phyloP scores from a whole-genome alignment of 257 asterid species.

The Ligustrum vulgare region DNA sequence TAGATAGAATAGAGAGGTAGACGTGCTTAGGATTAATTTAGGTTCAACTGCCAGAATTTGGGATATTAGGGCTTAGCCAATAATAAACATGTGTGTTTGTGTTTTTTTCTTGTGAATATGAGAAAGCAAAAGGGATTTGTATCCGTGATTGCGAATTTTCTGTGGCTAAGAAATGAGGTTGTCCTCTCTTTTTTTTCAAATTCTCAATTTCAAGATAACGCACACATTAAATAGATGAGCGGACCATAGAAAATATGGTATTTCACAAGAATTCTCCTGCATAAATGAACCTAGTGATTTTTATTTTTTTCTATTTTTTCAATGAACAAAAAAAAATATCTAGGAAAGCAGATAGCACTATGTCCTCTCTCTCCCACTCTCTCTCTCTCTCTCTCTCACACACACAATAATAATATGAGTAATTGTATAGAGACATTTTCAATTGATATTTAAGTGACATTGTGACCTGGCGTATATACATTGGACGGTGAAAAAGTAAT shows the following conservation, averaged over 20 bases:
- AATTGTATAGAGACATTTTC: too few relatives aligned
- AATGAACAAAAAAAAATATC: too few relatives aligned
- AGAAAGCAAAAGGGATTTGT: neutral
- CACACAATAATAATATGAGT: too few relatives aligned
- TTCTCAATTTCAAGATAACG: neutral
- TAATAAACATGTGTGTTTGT: neutral
- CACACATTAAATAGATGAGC: neutral
- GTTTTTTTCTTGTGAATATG: neutral
- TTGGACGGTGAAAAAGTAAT: too few relatives aligned
- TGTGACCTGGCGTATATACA: too few relatives aligned
- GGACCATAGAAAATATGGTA: neutral
- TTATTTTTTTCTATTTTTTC: too few relatives aligned
- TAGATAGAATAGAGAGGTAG: neutral
- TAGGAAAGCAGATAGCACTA: too few relatives aligned
- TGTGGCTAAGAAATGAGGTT: neutral
- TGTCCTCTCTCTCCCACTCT: too few relatives aligned
- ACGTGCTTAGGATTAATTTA: neutral
- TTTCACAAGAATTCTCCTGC: too few relatives aligned
- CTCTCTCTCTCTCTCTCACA: too few relatives aligned
- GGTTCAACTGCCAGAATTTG: conserved; percentile 25
- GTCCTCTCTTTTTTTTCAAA: neutral
- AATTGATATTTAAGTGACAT: too few relatives aligned
- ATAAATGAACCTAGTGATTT: too few relatives aligned
- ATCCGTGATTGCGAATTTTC: neutral
- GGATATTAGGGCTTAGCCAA: conserved; percentile 16